These are phyloP conservation scores for Penicillium nucicola DNA, from an alignment of 495 filamentous ascomycete species.

Conservation along the genomic window DNA sequence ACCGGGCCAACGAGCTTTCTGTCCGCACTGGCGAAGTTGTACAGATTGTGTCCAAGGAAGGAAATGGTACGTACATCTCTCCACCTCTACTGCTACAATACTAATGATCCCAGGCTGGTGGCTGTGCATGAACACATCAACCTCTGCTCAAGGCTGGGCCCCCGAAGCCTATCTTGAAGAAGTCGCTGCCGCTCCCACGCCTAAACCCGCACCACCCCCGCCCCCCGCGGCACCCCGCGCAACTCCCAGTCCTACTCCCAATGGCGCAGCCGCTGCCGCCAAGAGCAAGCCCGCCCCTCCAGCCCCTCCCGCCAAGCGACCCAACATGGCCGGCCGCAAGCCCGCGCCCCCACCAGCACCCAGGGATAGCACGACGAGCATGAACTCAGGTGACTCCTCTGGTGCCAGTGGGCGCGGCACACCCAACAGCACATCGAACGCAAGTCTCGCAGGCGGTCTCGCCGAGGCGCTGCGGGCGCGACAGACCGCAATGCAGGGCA, in stretches of 20 bases:
- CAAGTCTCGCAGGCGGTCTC: conserved; percentile 76
- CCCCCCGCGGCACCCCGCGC: conserved; percentile 55
- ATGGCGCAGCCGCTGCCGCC: conserved; percentile 48
- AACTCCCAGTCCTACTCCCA: conserved; percentile 42
- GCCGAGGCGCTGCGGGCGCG: conserved; percentile 77
- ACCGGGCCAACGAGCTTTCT: conserved; percentile 74
- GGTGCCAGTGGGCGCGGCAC: conserved; percentile 66
- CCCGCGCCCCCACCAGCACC: conserved; percentile 60
- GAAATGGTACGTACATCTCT: conserved; percentile 66
- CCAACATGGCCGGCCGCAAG: conserved; percentile 62
- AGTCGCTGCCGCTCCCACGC: conserved; percentile 41
- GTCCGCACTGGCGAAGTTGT: conserved; percentile 75
- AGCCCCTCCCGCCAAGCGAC: conserved; percentile 85
- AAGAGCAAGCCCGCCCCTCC: conserved; percentile 73
- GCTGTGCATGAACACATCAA: conserved; percentile 70
- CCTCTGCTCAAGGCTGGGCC: conserved; percentile 77
- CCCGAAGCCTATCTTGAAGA: conserved; percentile 92
- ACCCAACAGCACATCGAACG: conserved; percentile 62
- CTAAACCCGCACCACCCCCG: conserved; percentile 53
- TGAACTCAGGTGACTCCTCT: conserved; percentile 59
- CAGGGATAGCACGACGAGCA: conserved; percentile 69
- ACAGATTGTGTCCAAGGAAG: conserved; percentile 82
- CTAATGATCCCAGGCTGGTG: conserved; percentile 74
- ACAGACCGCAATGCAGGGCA: conserved; percentile 66
- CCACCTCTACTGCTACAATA: conserved; percentile 1